These are phyloP conservation scores for Chondrus crispus DNA, from an alignment of 23 red algal genomes.

Conservation along the genomic window DNA sequence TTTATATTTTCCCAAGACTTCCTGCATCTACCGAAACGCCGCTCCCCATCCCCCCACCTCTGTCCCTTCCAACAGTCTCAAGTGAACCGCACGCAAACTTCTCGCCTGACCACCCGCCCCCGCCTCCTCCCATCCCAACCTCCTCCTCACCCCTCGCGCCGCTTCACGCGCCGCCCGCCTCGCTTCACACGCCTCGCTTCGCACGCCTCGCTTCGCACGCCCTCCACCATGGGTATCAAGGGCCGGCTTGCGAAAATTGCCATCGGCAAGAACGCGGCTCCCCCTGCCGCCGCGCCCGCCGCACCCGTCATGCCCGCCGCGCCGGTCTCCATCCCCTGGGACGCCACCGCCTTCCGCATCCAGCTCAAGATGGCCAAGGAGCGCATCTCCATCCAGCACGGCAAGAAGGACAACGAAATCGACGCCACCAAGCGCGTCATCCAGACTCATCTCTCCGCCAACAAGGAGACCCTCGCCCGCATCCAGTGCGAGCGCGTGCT, in stretches of 20 bases:
- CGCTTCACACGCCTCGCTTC: background rate
- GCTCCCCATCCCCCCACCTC: too few relatives aligned
- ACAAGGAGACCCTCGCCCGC: conserved; percentile 52
- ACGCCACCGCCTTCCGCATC: conserved; percentile 32
- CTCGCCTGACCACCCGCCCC: too few relatives aligned
- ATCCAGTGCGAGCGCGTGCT: conserved; percentile 46
- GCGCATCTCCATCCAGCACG: conserved; percentile 48
- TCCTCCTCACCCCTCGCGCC: background rate
- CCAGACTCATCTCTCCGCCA: background rate
- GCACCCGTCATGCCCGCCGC: background rate
- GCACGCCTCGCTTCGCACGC: background rate
- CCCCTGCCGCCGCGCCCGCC: background rate
- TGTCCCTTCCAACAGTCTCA: too few relatives aligned
- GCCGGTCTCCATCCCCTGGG: conserved; percentile 1
- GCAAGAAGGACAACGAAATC: conserved; percentile 54
- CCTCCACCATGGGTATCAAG: conserved; percentile 36
- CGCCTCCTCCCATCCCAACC: background rate
- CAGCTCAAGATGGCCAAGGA: conserved; percentile 54
- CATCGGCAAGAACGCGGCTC: background rate
- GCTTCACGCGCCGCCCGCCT: background rate
- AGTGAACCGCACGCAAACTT: too few relatives aligned
- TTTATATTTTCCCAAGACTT: too few relatives aligned
- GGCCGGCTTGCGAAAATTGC: conserved; percentile 1
- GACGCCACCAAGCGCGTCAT: conserved; percentile 14
- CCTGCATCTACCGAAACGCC: too few relatives aligned